Evolutionary conservation across 1,284 basidiomycete species (phyloP).

Genomic region (Veloboletus limbatus): DNA sequence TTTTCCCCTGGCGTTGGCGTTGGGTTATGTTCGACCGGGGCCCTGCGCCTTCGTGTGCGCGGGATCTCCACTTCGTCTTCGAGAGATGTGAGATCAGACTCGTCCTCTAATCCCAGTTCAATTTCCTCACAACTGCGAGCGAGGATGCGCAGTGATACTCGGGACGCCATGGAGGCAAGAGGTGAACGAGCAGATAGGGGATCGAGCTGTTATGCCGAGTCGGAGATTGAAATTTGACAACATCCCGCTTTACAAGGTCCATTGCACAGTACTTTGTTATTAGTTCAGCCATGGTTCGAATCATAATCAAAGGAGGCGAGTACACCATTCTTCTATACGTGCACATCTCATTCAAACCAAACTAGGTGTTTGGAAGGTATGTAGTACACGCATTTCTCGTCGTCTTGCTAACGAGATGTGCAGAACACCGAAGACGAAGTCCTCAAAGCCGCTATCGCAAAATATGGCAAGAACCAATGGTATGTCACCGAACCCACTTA

Average conservation of each 20-base stretch:
- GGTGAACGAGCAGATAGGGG: constrained; percentile 15
- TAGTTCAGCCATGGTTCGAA: constrained; percentile 65
- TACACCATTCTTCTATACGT: constrained; percentile 16
- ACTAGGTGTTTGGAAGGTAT: constrained; percentile 71
- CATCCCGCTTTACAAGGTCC: no score
- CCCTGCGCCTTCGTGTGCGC: no score
- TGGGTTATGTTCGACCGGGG: background rate
- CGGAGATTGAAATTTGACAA: constrained; percentile 22
- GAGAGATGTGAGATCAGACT: constrained; percentile 18
- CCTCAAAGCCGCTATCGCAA: constrained; percentile 94
- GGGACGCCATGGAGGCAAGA: constrained; percentile 2
- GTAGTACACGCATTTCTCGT: constrained; percentile 12
- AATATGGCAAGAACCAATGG: constrained; percentile 98
- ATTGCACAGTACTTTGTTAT: no score
- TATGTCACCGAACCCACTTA: constrained; percentile 31
- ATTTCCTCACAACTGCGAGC: no score
- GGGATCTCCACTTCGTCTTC: constrained; percentile 10
- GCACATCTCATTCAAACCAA: background rate
- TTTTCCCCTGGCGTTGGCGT: background rate
- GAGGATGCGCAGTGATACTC: constrained; percentile 18
- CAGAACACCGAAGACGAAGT: constrained; percentile 97
- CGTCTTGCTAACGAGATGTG: constrained; percentile 14
- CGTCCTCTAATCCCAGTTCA: no score
- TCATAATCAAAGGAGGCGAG: constrained; percentile 91
- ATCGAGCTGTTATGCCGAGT: constrained; percentile 4